phyloP scores from a whole-genome alignment of 306 rosid genomes.

The Prunus kanzakura region DNA sequence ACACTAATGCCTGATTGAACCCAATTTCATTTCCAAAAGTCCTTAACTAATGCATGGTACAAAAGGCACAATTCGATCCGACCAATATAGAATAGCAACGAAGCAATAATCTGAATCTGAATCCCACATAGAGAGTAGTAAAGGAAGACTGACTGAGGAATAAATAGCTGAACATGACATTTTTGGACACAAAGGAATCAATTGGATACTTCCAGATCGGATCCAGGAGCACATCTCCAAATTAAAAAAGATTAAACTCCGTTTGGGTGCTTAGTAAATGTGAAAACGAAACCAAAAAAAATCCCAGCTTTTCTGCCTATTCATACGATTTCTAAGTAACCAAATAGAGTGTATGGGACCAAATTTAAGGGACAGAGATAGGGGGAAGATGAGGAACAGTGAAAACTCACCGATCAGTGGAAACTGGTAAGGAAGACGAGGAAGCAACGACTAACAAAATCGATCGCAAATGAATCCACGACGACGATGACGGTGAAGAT shows the following conservation, averaged over 20 bases:
- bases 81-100: neutral
- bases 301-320: neutral
- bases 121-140: slow-evolving; percentile 5
- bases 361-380: neutral
- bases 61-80: neutral
- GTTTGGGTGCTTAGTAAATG: neutral
- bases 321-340: slow-evolving; percentile 1
- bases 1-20: neutral
- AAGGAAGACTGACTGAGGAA: slow-evolving; percentile 1
- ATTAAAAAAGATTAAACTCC: neutral
- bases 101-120: slow-evolving; percentile 8
- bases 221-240: slow-evolving; percentile 4
- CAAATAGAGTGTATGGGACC: neutral
- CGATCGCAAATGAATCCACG: slow-evolving; percentile 30
- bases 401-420: slow-evolving; percentile 22
- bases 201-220: slow-evolving; percentile 18
- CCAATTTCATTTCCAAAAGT: neutral
- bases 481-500: slow-evolving; percentile 16
- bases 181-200: slow-evolving; percentile 3
- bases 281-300: neutral
- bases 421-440: slow-evolving; percentile 19
- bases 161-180: slow-evolving; percentile 2
- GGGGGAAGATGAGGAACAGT: slow-evolving; percentile 9
- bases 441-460: slow-evolving; percentile 25
- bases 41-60: neutral